A percentile compares a stretch with the other conserved stretches of the same genome.
Conservation (phyloP, 148 eudicot genomes). For the Cornus controversa region DNA sequence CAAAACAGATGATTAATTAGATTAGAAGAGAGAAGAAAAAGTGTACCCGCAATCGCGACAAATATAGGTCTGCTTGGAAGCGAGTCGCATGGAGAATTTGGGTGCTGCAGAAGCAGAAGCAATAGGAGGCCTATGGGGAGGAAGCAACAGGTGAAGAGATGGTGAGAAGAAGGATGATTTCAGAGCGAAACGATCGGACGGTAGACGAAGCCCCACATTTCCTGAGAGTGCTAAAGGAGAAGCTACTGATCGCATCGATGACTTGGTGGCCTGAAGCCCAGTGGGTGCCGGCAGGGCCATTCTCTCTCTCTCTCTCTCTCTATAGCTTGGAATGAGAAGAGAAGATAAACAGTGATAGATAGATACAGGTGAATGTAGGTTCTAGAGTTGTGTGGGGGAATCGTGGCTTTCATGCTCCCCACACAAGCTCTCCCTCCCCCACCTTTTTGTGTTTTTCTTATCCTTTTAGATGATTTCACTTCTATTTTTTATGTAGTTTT, state of each 20-base stretch:
- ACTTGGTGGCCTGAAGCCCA: constrained; percentile 11
- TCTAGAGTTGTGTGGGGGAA: constrained; percentile 13
- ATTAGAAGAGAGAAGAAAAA: not conserved
- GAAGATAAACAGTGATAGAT: constrained; percentile 11
- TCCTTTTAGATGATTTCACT: constrained; percentile 8
- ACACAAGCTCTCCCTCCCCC: constrained; percentile 21
- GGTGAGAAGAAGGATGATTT: constrained; percentile 58
- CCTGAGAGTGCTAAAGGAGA: constrained; percentile 34
- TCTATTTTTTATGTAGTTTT: no score
- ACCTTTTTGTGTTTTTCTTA: constrained; percentile 23
- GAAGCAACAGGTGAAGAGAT: constrained; percentile 40
- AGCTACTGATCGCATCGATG: constrained; percentile 23
- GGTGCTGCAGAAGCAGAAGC: constrained; percentile 30
- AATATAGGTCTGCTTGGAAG: constrained; percentile 81
- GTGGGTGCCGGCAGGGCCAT: constrained; percentile 38
- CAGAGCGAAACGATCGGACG: constrained; percentile 41
- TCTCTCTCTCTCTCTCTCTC: not conserved
- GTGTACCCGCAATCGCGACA: constrained; percentile 94
- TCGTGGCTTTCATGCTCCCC: constrained; percentile 56
- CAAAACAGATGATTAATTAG: not conserved
- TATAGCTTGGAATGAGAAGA: not conserved
- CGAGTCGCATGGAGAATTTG: constrained; percentile 76
- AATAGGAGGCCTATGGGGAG: constrained; percentile 18
- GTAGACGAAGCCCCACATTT: constrained; percentile 39
- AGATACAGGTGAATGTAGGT: not conserved